Evolutionary conservation across 352 stramenopile species (phyloP).

Genomic region (Globisporangium nunn): DNA sequence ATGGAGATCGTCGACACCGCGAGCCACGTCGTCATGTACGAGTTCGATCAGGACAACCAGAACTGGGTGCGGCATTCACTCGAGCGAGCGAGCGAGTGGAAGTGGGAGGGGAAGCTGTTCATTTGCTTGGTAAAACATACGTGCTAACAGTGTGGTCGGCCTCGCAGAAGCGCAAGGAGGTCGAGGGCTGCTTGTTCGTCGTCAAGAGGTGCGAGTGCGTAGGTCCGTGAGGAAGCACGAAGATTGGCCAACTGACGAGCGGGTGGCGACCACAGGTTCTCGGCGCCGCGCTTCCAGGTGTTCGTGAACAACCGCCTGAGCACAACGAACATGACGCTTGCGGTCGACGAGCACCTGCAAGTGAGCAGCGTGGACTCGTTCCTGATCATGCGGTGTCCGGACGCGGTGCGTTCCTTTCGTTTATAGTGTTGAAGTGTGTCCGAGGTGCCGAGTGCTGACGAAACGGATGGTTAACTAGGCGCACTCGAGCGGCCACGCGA

Average conservation of each 20-base stretch:
- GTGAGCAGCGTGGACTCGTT: constrained; percentile 84
- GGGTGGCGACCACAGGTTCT: constrained; percentile 27
- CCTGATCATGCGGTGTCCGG: constrained; percentile 71
- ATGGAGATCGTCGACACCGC: constrained; percentile 80
- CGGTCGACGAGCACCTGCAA: constrained; percentile 59
- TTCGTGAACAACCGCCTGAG: constrained; percentile 88
- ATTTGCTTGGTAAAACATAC: no score
- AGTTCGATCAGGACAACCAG: constrained; percentile 79
- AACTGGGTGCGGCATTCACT: constrained; percentile 52
- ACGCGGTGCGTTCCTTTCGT: constrained; percentile 23
- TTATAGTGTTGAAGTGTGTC: neutral
- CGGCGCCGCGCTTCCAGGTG: constrained; percentile 75
- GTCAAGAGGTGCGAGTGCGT: constrained; percentile 50
- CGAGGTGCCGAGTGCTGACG: no score
- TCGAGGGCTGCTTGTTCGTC: constrained; percentile 80
- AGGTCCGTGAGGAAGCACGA: neutral
- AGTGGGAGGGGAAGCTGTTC: no score
- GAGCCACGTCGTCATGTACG: constrained; percentile 85
- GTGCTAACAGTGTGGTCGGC: neutral
- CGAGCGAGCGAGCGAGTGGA: neutral
- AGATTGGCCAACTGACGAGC: no score
- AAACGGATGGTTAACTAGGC: constrained; percentile 13
- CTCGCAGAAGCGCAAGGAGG: constrained; percentile 78
- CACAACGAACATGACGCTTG: constrained; percentile 82
- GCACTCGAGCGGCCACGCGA: constrained; percentile 58